Evolutionary conservation across 768 basidiomycete species (phyloP).

Genomic region (Antrodiella citrinella): DNA sequence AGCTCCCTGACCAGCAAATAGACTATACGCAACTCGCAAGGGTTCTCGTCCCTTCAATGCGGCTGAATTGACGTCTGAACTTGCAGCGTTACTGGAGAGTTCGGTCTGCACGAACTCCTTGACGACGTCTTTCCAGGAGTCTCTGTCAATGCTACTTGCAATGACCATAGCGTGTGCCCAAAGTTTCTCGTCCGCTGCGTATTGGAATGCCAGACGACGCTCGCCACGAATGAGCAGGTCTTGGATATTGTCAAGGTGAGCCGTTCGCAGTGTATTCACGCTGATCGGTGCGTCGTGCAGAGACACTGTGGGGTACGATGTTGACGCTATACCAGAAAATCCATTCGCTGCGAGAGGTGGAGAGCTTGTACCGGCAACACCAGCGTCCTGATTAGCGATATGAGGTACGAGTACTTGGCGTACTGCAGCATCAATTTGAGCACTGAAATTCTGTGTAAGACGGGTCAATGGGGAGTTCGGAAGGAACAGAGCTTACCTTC

Average conservation of each 20-base stretch:
- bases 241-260: slow-evolving; percentile 70
- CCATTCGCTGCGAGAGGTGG: background rate
- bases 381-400: slow-evolving; percentile 20
- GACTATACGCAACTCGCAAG: slow-evolving; percentile 72
- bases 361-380: slow-evolving; percentile 8
- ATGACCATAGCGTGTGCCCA: slow-evolving; percentile 98
- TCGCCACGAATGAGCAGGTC: slow-evolving; percentile 77
- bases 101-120: slow-evolving; percentile 79
- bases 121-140: slow-evolving; percentile 88
- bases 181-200: slow-evolving; percentile 78
- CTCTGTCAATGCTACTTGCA: slow-evolving; percentile 86
- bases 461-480: background rate
- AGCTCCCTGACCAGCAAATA: slow-evolving; percentile 79
- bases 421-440: slow-evolving; percentile 66
- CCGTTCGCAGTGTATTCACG: slow-evolving; percentile 49
- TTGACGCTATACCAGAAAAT: background rate
- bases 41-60: slow-evolving; percentile 53
- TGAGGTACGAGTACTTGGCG: slow-evolving; percentile 65
- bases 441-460: slow-evolving; percentile 26
- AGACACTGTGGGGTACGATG: slow-evolving; percentile 4
- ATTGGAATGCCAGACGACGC: slow-evolving; percentile 78
- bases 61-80: slow-evolving; percentile 8
- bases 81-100: slow-evolving; percentile 37
- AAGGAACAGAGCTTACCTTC: slow-evolving; percentile 52
- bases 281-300: slow-evolving; percentile 46